Percentiles rank a stretch among this genome's conserved stretches.
phyloP scores from a whole-genome alignment of 2,329 filamentous ascomycete species.

The Graphilbum sp. region DNA sequence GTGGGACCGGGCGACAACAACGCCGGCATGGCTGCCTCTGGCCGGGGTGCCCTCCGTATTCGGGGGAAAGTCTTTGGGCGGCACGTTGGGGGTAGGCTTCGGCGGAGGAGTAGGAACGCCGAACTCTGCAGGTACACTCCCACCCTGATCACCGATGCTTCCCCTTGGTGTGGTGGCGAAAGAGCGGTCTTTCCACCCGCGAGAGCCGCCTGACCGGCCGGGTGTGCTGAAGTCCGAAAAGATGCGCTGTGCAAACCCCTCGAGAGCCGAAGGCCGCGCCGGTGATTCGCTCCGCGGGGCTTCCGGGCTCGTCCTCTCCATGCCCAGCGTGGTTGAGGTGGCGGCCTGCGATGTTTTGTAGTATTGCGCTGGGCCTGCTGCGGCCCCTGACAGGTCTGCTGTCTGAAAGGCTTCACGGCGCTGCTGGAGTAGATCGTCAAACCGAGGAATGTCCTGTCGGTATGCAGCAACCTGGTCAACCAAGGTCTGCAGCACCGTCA shows the following conservation, averaged over 20 bases:
- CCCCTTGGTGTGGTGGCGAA: neutral
- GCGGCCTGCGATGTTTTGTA: conserved; percentile 2
- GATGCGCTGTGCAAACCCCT: conserved; percentile 46
- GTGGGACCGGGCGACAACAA: conserved; percentile 16
- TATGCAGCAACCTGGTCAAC: conserved; percentile 46
- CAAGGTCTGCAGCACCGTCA: conserved; percentile 41
- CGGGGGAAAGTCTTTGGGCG: conserved; percentile 25
- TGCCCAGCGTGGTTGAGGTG: conserved; percentile 11
- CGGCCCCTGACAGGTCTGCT: conserved; percentile 22
- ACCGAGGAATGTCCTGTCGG: conserved; percentile 49
- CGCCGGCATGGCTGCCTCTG: conserved; percentile 11
- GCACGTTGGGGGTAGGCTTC: conserved; percentile 17
- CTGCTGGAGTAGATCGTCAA: conserved; percentile 54
- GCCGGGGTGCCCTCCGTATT: conserved; percentile 18
- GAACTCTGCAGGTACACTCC: conserved; percentile 11
- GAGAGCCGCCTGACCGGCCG: conserved; percentile 31
- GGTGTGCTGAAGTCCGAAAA: conserved; percentile 42
- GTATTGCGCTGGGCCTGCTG: neutral
- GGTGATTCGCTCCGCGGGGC: conserved; percentile 34
- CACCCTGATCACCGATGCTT: neutral
- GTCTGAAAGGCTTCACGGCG: conserved; percentile 48
- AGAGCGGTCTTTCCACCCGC: conserved; percentile 29
- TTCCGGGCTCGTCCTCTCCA: conserved; percentile 27
- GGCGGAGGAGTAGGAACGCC: conserved; percentile 15
- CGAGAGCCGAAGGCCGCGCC: conserved; percentile 35